Conservation (phyloP, 306 rosid genomes). For the Vigna reflexopilosa region DNA sequence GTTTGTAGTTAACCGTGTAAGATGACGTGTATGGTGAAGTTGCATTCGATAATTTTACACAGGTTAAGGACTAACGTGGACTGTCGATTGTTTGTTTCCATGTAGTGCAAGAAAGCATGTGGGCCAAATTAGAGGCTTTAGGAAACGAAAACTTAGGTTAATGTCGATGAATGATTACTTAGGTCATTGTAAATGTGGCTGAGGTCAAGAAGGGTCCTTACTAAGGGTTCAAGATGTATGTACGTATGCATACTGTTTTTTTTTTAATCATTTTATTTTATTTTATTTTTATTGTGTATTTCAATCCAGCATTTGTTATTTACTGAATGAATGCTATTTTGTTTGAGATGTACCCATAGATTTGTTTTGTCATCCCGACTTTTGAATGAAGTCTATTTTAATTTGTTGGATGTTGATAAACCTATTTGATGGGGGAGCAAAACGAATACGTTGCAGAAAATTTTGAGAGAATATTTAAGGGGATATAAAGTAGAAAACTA, state of each 20-base stretch:
- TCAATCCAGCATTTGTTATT: too few species aligned
- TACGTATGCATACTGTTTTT: neutral
- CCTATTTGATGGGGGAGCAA: neutral
- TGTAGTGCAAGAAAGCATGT: neutral
- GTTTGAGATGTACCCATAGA: neutral
- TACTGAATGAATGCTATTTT: constrained; percentile 18
- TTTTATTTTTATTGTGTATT: too few species aligned
- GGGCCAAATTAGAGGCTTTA: neutral
- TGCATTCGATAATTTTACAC: neutral
- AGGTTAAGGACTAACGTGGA: neutral
- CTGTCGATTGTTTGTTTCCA: neutral
- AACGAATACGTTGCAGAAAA: neutral
- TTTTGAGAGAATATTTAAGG: neutral
- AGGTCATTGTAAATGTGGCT: constrained; percentile 16
- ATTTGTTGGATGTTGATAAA: constrained; percentile 3
- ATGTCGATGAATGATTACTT: neutral
- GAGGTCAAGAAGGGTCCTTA: constrained; percentile 9
- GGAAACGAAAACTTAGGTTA: constrained; percentile 22
- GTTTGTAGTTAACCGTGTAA: constrained; percentile 1
- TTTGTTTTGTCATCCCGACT: neutral
- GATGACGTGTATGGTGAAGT: constrained; percentile 8
- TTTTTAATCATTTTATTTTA: too few species aligned
- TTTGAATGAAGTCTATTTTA: constrained; percentile 11
- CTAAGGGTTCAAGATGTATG: neutral
- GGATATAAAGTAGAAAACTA: neutral